phyloP scores from a whole-genome alignment of 768 basidiomycete species.

The Trametes meyenii region DNA sequence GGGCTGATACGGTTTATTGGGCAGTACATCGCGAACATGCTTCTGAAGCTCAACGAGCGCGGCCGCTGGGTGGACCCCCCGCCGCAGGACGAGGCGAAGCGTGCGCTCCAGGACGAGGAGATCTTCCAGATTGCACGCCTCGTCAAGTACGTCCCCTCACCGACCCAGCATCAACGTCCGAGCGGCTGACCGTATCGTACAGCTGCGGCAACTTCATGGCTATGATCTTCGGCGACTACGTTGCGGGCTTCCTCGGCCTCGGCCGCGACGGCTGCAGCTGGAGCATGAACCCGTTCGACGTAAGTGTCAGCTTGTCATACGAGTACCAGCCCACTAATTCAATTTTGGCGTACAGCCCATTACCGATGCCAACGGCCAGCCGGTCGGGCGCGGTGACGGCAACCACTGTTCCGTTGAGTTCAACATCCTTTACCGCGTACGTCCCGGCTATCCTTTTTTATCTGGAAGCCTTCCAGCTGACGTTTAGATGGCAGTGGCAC shows the following conservation, averaged over 20 bases:
- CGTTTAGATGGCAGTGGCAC: constrained; percentile 36
- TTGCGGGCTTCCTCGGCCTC: constrained; percentile 58
- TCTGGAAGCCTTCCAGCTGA: constrained; percentile 12
- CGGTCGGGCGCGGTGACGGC: constrained; percentile 54
- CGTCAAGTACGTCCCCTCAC: constrained; percentile 43
- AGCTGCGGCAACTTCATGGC: constrained; percentile 57
- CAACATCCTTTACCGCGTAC: constrained; percentile 51
- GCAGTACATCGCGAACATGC: constrained; percentile 56
- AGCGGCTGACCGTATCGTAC: not conserved
- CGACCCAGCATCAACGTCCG: not conserved
- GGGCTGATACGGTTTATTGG: not conserved
- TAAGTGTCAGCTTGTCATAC: constrained; percentile 20
- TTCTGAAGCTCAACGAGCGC: constrained; percentile 59
- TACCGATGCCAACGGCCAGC: constrained; percentile 20
- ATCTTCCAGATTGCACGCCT: constrained; percentile 59
- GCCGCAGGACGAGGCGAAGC: constrained; percentile 22
- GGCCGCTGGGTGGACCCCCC: constrained; percentile 48
- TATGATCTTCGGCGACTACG: constrained; percentile 60
- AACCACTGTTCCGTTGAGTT: constrained; percentile 81
- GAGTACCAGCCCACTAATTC: not conserved
- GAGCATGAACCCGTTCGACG: constrained; percentile 55
- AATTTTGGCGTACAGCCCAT: constrained; percentile 21
- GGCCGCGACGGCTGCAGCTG: constrained; percentile 53
- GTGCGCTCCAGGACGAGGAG: constrained; percentile 50
- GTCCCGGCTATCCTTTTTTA: not conserved